Conservation (phyloP, 805 yeast species). For the Yamadazyma sp. region DNA sequence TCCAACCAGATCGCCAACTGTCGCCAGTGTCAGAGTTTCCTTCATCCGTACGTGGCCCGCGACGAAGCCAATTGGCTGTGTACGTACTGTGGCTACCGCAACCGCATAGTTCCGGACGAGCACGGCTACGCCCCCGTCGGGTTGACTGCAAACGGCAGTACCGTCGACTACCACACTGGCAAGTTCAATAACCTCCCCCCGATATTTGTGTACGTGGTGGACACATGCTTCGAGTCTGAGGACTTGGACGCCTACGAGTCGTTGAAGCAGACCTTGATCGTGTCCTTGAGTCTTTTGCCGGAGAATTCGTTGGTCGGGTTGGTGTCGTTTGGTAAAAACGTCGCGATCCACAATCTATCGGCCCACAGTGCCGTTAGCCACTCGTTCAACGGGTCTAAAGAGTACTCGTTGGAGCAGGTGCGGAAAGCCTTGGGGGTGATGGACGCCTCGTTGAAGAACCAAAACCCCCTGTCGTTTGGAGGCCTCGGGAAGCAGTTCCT, state of each 20-base stretch:
- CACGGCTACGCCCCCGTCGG: conserved; percentile 59
- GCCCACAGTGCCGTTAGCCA: conserved; percentile 26
- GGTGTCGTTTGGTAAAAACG: conserved; percentile 86
- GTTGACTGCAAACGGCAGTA: conserved; percentile 57
- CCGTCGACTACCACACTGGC: conserved; percentile 81
- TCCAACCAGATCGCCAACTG: conserved; percentile 43
- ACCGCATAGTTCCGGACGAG: conserved; percentile 53
- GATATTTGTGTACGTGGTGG: conserved; percentile 80
- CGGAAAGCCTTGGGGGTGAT: conserved; percentile 47
- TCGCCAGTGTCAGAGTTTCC: conserved; percentile 70
- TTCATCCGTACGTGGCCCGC: conserved; percentile 85
- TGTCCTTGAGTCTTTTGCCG: conserved; percentile 77
- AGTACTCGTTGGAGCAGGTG: conserved; percentile 70
- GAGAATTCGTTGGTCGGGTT: conserved; percentile 88
- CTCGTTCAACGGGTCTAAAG: conserved; percentile 88
- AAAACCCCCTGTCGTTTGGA: conserved; percentile 28
- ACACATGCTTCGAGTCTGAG: conserved; percentile 61
- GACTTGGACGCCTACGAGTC: conserved; percentile 80
- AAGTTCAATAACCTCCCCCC: conserved; percentile 86
- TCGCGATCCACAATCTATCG: conserved; percentile 71
- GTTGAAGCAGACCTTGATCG: conserved; percentile 74
- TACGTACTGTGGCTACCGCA: conserved; percentile 76
- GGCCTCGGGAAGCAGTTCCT: conserved; percentile 47
- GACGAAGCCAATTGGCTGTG: conserved; percentile 78
- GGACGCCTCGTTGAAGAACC: conserved; percentile 24